These are phyloP conservation scores for Penicillium angulare DNA, from an alignment of 495 filamentous ascomycete genomes.

Conservation along the genomic window DNA sequence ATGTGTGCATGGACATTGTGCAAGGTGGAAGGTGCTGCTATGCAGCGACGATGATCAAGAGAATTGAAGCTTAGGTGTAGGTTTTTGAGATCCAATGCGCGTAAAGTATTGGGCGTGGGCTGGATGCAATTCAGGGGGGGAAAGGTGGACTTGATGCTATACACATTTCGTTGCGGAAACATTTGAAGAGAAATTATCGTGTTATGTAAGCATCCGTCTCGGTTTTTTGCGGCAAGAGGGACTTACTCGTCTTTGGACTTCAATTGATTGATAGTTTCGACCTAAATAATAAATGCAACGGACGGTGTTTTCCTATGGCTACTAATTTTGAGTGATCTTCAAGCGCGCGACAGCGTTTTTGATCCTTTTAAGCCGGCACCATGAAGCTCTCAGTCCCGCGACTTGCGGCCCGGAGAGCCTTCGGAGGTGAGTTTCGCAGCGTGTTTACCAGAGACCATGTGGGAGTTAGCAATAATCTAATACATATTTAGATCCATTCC, in stretches of 20 bases:
- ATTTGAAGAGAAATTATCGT: conserved; percentile 28
- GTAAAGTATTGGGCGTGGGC: background rate
- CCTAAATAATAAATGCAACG: too few relatives aligned
- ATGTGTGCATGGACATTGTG: conserved; percentile 39
- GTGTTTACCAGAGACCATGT: background rate
- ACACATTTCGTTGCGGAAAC: conserved; percentile 6
- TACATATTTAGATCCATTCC: background rate
- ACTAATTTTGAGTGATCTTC: background rate
- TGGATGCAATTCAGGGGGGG: conserved; percentile 8
- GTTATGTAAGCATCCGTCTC: conserved; percentile 26
- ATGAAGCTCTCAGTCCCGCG: conserved; percentile 36
- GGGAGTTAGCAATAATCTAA: background rate
- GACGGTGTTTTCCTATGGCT: background rate
- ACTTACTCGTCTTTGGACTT: conserved; percentile 5
- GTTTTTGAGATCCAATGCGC: background rate
- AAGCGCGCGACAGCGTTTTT: conserved; percentile 12
- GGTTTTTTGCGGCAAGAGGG: conserved; percentile 17
- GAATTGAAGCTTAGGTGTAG: background rate
- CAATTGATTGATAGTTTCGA: background rate
- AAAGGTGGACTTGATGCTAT: conserved; percentile 20
- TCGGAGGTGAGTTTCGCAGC: conserved; percentile 23
- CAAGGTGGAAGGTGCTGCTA: background rate
- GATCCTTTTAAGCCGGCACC: conserved; percentile 14
- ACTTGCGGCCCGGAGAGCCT: conserved; percentile 21
- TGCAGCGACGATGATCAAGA: background rate